A percentile compares a stretch with the other conserved stretches of the same genome.
These are phyloP conservation scores for Acanthamoeba lenticulata DNA, from an alignment of 208 protist genomes.

Conservation along the genomic window DNA sequence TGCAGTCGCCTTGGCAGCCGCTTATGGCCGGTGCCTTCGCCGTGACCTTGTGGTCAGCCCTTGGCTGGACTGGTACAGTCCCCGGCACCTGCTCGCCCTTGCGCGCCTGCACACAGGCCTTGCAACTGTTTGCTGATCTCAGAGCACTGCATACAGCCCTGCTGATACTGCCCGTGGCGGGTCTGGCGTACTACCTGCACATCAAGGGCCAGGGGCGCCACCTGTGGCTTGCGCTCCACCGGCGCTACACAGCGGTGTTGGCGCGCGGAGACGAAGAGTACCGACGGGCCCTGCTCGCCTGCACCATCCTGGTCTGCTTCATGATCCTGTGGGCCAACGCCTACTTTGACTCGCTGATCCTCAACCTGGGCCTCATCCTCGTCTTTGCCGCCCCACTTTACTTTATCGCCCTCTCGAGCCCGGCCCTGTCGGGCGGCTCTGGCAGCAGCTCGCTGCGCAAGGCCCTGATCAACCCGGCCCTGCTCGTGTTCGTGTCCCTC, in stretches of 20 bases:
- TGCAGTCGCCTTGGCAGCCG: slow-evolving; percentile 21
- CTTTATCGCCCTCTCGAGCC: neutral
- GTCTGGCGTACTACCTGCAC: slow-evolving; percentile 29
- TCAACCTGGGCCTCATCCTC: slow-evolving; percentile 36
- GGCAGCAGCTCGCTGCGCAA: neutral
- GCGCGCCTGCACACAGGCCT: too few relatives aligned
- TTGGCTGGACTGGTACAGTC: slow-evolving; percentile 5
- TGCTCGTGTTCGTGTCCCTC: slow-evolving; percentile 26
- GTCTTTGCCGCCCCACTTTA: slow-evolving; percentile 9
- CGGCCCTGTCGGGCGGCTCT: neutral
- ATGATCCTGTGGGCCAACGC: slow-evolving; percentile 39
- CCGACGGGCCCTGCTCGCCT: neutral
- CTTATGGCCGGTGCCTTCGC: neutral
- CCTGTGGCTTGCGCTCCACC: neutral
- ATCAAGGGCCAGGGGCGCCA: slow-evolving; percentile 10
- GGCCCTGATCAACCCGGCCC: slow-evolving; percentile 15
- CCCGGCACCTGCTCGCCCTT: too few relatives aligned
- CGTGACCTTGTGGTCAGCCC: neutral
- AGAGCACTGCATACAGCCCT: neutral
- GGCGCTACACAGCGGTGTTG: neutral
- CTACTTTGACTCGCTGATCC: slow-evolving; percentile 19
- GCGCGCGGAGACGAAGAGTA: slow-evolving; percentile 19
- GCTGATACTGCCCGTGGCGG: slow-evolving; percentile 18
- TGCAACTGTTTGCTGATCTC: too few relatives aligned
- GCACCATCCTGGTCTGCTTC: neutral